A percentile compares a stretch with the other conserved stretches of the same genome.
These are phyloP conservation scores for Apiospora rasikravindrae DNA, from an alignment of 2,329 filamentous ascomycete genomes.

Conservation along the genomic window DNA sequence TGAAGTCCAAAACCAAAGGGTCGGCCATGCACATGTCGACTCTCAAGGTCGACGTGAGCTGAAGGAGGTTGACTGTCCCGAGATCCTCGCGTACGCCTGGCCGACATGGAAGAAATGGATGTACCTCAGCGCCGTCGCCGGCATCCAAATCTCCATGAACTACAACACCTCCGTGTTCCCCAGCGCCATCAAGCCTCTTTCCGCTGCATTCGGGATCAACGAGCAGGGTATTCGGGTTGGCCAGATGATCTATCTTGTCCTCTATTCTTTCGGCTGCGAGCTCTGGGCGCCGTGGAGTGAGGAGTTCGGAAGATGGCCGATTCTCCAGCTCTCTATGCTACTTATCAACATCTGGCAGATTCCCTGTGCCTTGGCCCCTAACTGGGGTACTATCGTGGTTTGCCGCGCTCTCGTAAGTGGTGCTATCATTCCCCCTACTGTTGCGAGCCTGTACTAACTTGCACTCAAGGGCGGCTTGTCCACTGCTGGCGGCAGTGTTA, in stretches of 20 bases:
- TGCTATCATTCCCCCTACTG: background rate
- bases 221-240: slow-evolving; percentile 50
- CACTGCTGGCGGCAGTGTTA: slow-evolving; percentile 65
- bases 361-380: slow-evolving; percentile 46
- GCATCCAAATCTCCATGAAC: slow-evolving; percentile 57
- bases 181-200: slow-evolving; percentile 48
- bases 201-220: slow-evolving; percentile 48
- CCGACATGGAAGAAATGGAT: slow-evolving; percentile 54
- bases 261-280: slow-evolving; percentile 57
- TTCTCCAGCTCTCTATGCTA: slow-evolving; percentile 52
- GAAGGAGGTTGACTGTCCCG: slow-evolving; percentile 53
- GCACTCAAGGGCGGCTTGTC: slow-evolving; percentile 48
- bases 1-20: background rate
- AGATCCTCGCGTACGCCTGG: slow-evolving; percentile 49
- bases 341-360: slow-evolving; percentile 58
- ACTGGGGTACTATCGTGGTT: slow-evolving; percentile 46
- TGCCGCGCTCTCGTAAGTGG: slow-evolving; percentile 37
- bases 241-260: slow-evolving; percentile 52
- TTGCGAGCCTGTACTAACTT: background rate
- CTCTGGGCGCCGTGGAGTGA: slow-evolving; percentile 59
- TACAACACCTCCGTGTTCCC: slow-evolving; percentile 55
- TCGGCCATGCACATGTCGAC: slow-evolving; percentile 20
- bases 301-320: slow-evolving; percentile 55
- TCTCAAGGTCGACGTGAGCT: slow-evolving; percentile 44
- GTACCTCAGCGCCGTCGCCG: slow-evolving; percentile 52